Evolutionary conservation across 2,329 filamentous ascomycete species (phyloP).

Genomic region (Colletotrichum ledebouriae): DNA sequence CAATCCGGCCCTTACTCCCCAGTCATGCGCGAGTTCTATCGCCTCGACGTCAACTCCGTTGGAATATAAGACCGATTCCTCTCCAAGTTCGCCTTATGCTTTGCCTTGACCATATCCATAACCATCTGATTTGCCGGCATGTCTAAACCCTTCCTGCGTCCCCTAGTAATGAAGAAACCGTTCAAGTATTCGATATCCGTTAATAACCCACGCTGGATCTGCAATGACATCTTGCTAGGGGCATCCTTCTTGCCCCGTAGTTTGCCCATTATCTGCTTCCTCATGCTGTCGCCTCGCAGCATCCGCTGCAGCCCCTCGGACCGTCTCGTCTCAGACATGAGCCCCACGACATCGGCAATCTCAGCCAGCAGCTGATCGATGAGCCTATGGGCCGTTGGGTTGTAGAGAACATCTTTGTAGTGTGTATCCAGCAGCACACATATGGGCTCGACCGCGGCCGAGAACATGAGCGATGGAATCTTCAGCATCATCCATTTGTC

Average conservation of each 20-base stretch:
- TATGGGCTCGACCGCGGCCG: constrained; percentile 83
- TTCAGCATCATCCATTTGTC: constrained; percentile 78
- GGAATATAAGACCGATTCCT: constrained; percentile 52
- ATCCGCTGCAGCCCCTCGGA: constrained; percentile 68
- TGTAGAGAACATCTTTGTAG: constrained; percentile 79
- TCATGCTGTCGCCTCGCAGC: constrained; percentile 71
- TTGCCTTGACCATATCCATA: constrained; percentile 79
- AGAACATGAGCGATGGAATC: constrained; percentile 82
- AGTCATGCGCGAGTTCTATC: neutral
- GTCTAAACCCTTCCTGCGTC: constrained; percentile 78
- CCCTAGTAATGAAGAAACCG: constrained; percentile 85
- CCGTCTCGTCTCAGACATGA: constrained; percentile 79
- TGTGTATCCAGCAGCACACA: constrained; percentile 82
- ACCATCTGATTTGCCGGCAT: constrained; percentile 81
- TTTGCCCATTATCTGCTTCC: constrained; percentile 70
- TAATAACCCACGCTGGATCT: constrained; percentile 70
- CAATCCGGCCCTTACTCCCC: neutral
- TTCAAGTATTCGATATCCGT: constrained; percentile 90
- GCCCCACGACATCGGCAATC: constrained; percentile 77
- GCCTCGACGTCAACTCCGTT: constrained; percentile 52
- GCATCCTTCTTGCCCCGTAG: constrained; percentile 69
- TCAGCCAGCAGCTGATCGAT: constrained; percentile 82
- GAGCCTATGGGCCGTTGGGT: constrained; percentile 73
- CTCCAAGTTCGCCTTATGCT: constrained; percentile 57
- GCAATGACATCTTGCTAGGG: constrained; percentile 75